Percentiles rank a stretch among this genome's conserved stretches.
These are phyloP conservation scores for Ascodesmis nigricans DNA, from an alignment of 495 filamentous ascomycete genomes.

Conservation along the genomic window DNA sequence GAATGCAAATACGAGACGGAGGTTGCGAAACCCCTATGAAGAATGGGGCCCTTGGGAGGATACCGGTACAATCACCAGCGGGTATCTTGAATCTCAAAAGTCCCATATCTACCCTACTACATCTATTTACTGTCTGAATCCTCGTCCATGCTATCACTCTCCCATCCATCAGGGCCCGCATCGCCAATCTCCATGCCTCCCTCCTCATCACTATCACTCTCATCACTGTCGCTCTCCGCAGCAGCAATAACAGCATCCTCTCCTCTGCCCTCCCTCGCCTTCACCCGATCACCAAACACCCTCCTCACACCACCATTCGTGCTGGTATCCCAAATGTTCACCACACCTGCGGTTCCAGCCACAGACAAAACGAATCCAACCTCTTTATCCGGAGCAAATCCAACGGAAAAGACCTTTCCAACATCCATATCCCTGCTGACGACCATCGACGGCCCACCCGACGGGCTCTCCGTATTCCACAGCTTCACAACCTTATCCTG, in stretches of 20 bases:
- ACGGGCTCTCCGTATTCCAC: conserved; percentile 62
- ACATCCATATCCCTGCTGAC: conserved; percentile 78
- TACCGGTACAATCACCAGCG: no score
- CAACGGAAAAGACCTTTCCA: conserved; percentile 79
- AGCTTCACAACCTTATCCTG: conserved; percentile 88
- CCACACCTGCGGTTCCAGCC: conserved; percentile 79
- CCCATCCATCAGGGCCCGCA: conserved; percentile 39
- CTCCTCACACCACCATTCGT: conserved; percentile 79
- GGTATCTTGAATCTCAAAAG: no score
- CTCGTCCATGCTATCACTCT: conserved; percentile 92
- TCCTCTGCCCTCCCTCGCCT: conserved; percentile 34
- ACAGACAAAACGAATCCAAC: conserved; percentile 82
- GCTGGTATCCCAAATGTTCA: conserved; percentile 91
- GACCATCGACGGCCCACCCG: conserved; percentile 54
- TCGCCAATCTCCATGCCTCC: conserved; percentile 35
- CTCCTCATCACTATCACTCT: conserved; percentile 40
- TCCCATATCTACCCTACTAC: no score
- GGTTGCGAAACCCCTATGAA: no score
- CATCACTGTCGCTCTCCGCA: conserved; percentile 37
- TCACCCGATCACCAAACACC: conserved; percentile 56
- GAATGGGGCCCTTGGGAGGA: no score
- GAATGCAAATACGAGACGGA: no score
- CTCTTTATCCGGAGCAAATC: conserved; percentile 70
- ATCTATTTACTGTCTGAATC: no score
- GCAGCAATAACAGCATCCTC: conserved; percentile 59